A percentile compares a stretch with the other conserved stretches of the same genome.
Conservation (phyloP, 306 rosid genomes). For the Quillaja saponaria region DNA sequence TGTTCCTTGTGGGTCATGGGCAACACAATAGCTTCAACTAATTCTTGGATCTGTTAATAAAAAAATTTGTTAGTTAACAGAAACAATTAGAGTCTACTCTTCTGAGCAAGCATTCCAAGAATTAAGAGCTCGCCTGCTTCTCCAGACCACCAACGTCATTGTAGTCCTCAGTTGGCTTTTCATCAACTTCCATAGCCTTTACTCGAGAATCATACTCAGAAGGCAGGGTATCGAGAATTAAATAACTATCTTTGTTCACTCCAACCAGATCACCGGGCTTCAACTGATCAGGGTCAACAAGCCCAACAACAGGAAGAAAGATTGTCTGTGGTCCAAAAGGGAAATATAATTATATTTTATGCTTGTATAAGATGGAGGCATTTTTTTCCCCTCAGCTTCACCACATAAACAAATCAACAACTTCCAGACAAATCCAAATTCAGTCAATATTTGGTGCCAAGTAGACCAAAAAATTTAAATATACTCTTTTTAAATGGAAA, state of each 20-base stretch:
- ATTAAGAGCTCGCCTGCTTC: constrained; percentile 61
- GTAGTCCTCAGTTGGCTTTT: constrained; percentile 93
- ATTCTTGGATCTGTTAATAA: constrained; percentile 74
- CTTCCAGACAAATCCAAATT: too few species aligned
- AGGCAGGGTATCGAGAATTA: constrained; percentile 87
- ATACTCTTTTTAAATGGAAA: too few species aligned
- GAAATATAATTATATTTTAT: background rate
- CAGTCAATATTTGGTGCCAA: too few species aligned
- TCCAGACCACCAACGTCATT: constrained; percentile 91
- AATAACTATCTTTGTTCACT: constrained; percentile 92
- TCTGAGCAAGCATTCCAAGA: constrained; percentile 5
- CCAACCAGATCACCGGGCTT: constrained; percentile 98
- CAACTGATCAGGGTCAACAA: constrained; percentile 87
- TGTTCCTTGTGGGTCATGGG: constrained; percentile 97
- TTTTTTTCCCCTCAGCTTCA: background rate
- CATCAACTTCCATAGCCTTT: constrained; percentile 97
- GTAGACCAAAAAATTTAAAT: too few species aligned
- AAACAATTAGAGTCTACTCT: too few species aligned
- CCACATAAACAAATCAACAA: background rate
- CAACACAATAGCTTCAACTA: constrained; percentile 92
- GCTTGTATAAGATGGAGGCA: background rate
- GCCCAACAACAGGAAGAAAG: constrained; percentile 99
- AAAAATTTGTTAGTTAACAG: background rate
- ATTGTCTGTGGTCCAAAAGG: constrained; percentile 58
- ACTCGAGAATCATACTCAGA: constrained; percentile 90